Evolutionary conservation across 2,329 filamentous ascomycete genomes (phyloP).

Genomic region (Eutypella sp.): DNA sequence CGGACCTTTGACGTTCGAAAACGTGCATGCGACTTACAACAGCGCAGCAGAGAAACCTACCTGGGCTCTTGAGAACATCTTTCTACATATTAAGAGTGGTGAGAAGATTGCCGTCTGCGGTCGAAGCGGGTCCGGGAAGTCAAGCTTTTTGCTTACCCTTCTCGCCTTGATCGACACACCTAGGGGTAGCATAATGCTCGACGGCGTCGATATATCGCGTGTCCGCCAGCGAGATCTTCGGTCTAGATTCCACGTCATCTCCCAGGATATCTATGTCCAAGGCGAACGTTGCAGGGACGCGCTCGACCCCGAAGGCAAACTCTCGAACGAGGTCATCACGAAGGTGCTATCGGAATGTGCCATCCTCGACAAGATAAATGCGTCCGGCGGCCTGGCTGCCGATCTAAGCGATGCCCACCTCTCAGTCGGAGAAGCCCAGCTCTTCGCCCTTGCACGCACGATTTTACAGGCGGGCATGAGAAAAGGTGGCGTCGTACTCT

Average conservation of each 20-base stretch:
- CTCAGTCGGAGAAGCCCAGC: constrained; percentile 36
- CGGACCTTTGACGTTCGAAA: constrained; percentile 13
- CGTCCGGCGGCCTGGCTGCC: constrained; percentile 25
- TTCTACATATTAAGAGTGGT: constrained; percentile 33
- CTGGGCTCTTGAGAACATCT: constrained; percentile 21
- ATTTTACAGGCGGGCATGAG: constrained; percentile 60
- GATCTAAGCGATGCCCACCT: constrained; percentile 22
- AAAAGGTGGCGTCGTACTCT: constrained; percentile 58
- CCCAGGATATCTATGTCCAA: constrained; percentile 50
- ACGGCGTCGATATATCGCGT: constrained; percentile 54
- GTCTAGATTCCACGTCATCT: constrained; percentile 59
- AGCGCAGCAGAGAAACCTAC: background rate
- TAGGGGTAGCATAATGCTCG: constrained; percentile 53
- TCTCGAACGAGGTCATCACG: constrained; percentile 31
- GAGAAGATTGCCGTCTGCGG: constrained; percentile 28
- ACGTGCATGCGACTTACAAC: constrained; percentile 14
- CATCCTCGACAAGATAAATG: constrained; percentile 31
- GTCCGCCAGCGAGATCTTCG: constrained; percentile 56
- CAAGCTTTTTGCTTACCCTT: constrained; percentile 16
- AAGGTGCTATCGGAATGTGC: constrained; percentile 35
- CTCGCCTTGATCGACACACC: constrained; percentile 36
- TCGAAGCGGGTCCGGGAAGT: constrained; percentile 12
- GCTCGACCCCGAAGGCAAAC: constrained; percentile 32
- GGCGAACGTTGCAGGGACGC: constrained; percentile 37
- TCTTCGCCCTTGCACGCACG: constrained; percentile 41